phyloP scores from a whole-genome alignment of 129 eudicot genomes.

The Erigeron canadensis region DNA sequence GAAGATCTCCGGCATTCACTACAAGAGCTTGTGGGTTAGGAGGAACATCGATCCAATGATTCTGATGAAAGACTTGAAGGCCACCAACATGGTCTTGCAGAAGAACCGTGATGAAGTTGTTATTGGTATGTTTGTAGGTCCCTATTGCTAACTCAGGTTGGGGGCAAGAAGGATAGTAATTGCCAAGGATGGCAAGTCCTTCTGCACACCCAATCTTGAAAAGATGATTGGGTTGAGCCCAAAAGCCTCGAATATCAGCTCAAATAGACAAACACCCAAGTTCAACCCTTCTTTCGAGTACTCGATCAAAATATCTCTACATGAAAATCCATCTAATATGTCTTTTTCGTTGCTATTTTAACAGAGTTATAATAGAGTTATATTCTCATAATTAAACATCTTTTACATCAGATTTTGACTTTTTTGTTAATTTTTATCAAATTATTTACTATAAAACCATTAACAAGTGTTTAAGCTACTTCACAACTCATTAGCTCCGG shows the following conservation, averaged over 20 bases:
- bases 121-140: slow-evolving; percentile 37
- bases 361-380: background rate
- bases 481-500: too few species aligned
- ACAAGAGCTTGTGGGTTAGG: slow-evolving; percentile 37
- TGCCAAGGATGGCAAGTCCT: slow-evolving; percentile 39
- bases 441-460: background rate
- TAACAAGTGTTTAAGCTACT: background rate
- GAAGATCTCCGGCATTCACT: slow-evolving; percentile 43
- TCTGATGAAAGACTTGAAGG: slow-evolving; percentile 44
- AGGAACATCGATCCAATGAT: slow-evolving; percentile 50
- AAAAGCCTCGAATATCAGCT: slow-evolving; percentile 45
- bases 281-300: slow-evolving; percentile 32
- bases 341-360: too few species aligned
- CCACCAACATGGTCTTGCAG: slow-evolving; percentile 56
- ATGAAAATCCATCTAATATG: background rate
- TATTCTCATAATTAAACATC: background rate
- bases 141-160: slow-evolving; percentile 53
- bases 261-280: slow-evolving; percentile 31
- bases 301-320: slow-evolving; percentile 22
- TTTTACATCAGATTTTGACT: background rate
- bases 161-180: slow-evolving; percentile 64
- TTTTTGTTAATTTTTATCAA: too few species aligned
- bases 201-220: slow-evolving; percentile 45
- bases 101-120: slow-evolving; percentile 45
- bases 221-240: slow-evolving; percentile 44